A percentile compares a stretch with the other conserved stretches of the same genome.
These are phyloP conservation scores for Eutrema salsugineum DNA, from an alignment of 441 rosid species.

Conservation along the genomic window DNA sequence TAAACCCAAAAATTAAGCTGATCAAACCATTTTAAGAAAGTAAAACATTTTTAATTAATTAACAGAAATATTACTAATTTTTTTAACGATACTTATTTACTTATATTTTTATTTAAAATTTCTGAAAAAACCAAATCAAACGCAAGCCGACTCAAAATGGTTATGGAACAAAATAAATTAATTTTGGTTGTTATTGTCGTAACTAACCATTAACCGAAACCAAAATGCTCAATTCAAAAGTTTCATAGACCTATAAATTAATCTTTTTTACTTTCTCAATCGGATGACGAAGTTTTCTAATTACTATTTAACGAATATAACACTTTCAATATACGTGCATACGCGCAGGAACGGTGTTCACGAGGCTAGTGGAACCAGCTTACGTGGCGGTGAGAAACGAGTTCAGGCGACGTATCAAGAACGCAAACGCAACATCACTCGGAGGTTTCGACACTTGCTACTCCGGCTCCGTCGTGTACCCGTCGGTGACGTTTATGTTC, in stretches of 20 bases:
- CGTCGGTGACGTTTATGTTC: conserved; percentile 83
- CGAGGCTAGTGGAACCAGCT: conserved; percentile 67
- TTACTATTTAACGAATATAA: background rate
- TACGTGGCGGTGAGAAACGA: conserved; percentile 70
- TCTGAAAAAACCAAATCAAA: background rate
- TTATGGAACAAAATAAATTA: too few species aligned
- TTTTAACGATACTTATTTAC: too few species aligned
- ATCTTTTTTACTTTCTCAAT: background rate
- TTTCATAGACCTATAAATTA: too few species aligned
- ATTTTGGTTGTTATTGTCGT: background rate
- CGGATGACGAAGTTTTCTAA: background rate
- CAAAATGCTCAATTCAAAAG: background rate
- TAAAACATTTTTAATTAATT: too few species aligned
- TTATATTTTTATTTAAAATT: background rate
- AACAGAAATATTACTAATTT: too few species aligned
- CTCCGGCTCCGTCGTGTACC: conserved; percentile 55
- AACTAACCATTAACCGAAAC: background rate
- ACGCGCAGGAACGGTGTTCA: conserved; percentile 82
- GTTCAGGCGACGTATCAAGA: conserved; percentile 53
- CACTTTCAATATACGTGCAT: background rate
- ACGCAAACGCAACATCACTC: conserved; percentile 55
- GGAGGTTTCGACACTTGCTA: conserved; percentile 99
- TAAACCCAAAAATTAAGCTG: too few species aligned
- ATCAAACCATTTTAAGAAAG: too few species aligned
- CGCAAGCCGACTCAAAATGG: background rate